phyloP scores from a whole-genome alignment of 2,329 filamentous ascomycete genomes.

The Lasiodiplodia sp. region DNA sequence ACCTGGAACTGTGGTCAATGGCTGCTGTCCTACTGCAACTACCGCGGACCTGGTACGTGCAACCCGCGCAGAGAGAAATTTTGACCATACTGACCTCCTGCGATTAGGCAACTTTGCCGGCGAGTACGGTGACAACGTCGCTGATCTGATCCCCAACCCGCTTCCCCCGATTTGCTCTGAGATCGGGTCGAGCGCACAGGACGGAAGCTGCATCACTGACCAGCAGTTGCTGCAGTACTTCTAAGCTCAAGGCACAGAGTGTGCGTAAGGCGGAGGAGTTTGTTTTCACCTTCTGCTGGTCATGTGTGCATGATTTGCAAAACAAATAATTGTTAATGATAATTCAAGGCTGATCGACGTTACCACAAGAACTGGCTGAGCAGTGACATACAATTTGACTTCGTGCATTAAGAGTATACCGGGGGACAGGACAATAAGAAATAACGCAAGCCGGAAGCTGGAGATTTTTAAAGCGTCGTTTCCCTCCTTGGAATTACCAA shows the following conservation, averaged over 20 bases:
- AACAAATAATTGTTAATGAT: not conserved
- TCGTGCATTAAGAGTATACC: no score
- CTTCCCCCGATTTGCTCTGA: conserved; percentile 29
- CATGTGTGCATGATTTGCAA: conserved; percentile 2
- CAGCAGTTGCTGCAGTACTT: conserved; percentile 8
- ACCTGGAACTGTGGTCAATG: conserved; percentile 34
- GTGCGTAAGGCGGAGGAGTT: not conserved
- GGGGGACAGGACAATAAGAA: no score
- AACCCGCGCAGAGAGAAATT: not conserved
- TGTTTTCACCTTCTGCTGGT: not conserved
- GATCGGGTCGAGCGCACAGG: not conserved
- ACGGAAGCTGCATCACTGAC: conserved; percentile 18
- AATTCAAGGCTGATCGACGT: not conserved
- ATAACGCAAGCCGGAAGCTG: no score
- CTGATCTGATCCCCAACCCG: not conserved
- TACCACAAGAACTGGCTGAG: not conserved
- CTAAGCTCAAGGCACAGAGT: not conserved
- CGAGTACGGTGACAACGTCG: conserved; percentile 63
- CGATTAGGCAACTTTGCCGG: conserved; percentile 60
- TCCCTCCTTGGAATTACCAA: no score
- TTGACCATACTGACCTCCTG: conserved; percentile 41
- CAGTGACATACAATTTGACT: no score
- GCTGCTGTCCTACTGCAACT: conserved; percentile 85
- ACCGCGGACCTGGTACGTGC: conserved; percentile 70
- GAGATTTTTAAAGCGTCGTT: no score